Conservation (phyloP, 2,329 filamentous ascomycete genomes). For the Colletotrichum australisinense region DNA sequence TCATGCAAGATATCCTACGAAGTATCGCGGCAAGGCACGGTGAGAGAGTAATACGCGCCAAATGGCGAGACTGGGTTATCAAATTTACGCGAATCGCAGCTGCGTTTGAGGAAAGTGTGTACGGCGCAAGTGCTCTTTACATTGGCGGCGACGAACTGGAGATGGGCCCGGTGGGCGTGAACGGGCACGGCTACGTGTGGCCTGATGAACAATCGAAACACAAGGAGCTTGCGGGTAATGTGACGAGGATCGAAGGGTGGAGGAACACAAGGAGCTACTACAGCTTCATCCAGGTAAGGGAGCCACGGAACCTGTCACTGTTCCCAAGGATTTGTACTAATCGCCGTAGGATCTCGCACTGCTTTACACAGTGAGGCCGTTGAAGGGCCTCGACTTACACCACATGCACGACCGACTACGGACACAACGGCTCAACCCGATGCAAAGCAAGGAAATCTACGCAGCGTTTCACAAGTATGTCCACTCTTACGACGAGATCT, state of each 20-base stretch:
- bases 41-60: constrained; percentile 88
- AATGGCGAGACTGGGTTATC: constrained; percentile 94
- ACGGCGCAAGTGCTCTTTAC: constrained; percentile 89
- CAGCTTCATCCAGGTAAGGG: constrained; percentile 84
- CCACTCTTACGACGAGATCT: constrained; percentile 86
- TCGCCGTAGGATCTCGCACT: constrained; percentile 70
- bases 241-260: constrained; percentile 96
- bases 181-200: constrained; percentile 97
- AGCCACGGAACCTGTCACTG: not conserved
- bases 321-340: constrained; percentile 23
- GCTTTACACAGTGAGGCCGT: constrained; percentile 72
- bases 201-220: constrained; percentile 82
- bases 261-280: constrained; percentile 95
- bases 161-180: constrained; percentile 66
- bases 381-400: constrained; percentile 86
- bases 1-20: constrained; percentile 87
- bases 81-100: constrained; percentile 94
- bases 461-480: constrained; percentile 81
- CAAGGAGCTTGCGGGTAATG: constrained; percentile 90
- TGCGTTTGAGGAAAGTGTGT: constrained; percentile 95
- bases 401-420: constrained; percentile 94
- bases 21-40: constrained; percentile 89
- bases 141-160: constrained; percentile 82
- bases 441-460: constrained; percentile 87
- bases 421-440: constrained; percentile 79